Conservation (phyloP, 2,329 filamentous ascomycete species). For the Sporothrix inflata region DNA sequence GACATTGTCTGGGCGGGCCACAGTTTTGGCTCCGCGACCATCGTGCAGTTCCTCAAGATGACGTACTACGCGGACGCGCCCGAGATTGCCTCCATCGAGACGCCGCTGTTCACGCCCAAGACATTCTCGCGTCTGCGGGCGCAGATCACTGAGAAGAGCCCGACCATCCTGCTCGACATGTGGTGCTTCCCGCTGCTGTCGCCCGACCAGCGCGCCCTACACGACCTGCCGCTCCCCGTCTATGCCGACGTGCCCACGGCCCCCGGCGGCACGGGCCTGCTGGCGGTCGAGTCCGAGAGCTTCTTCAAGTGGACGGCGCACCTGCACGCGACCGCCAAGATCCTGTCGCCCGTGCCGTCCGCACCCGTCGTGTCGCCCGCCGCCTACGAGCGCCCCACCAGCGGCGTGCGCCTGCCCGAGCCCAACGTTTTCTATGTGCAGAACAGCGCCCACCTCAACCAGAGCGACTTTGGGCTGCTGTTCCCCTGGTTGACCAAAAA, state of each 20-base stretch:
- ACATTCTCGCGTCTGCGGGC: slow-evolving; percentile 57
- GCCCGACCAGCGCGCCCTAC: slow-evolving; percentile 64
- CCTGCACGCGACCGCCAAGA: slow-evolving; percentile 67
- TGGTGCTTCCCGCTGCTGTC: slow-evolving; percentile 76
- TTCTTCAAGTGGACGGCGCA: slow-evolving; percentile 81
- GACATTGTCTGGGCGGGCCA: slow-evolving; percentile 77
- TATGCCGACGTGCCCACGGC: slow-evolving; percentile 56
- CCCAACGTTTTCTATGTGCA: slow-evolving; percentile 76
- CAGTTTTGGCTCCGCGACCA: slow-evolving; percentile 77
- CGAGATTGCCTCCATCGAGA: slow-evolving; percentile 51
- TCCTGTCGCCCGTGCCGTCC: slow-evolving; percentile 62
- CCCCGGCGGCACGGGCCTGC: slow-evolving; percentile 60
- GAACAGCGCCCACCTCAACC: slow-evolving; percentile 76
- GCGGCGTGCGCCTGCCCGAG: slow-evolving; percentile 48
- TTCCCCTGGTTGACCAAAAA: slow-evolving; percentile 72
- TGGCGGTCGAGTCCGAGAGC: slow-evolving; percentile 74
- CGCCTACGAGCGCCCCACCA: slow-evolving; percentile 47
- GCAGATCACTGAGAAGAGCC: slow-evolving; percentile 70
- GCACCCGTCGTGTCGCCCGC: slow-evolving; percentile 47
- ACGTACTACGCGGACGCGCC: slow-evolving; percentile 66
- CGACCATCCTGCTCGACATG: slow-evolving; percentile 74
- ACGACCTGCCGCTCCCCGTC: slow-evolving; percentile 72
- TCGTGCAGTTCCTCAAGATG: slow-evolving; percentile 77
- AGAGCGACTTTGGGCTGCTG: slow-evolving; percentile 81
- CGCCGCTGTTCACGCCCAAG: slow-evolving; percentile 64